These are phyloP conservation scores for Tilletia indica DNA, from an alignment of 1,284 basidiomycete species.

Conservation along the genomic window DNA sequence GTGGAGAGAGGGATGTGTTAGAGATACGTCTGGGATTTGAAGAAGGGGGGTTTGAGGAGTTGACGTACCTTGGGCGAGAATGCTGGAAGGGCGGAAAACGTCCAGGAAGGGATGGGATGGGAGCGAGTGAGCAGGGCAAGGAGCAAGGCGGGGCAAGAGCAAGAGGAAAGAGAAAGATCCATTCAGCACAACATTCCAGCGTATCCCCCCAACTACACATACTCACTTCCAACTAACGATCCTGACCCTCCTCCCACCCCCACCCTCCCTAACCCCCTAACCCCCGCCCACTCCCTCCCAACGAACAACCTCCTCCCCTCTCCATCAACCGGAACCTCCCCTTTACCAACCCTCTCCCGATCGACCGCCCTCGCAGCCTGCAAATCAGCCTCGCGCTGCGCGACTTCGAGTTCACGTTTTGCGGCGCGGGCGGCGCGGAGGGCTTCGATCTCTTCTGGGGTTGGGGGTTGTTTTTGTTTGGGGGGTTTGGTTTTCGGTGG, in stretches of 20 bases:
- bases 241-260: not conserved
- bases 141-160: not conserved
- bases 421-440: not conserved
- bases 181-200: not conserved
- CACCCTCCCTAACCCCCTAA: not conserved
- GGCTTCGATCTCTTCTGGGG: conserved; percentile 15
- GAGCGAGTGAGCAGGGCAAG: not conserved
- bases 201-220: not conserved
- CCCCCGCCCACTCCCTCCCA: not conserved
- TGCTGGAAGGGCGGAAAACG: not conserved
- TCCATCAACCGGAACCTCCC: conserved; percentile 10
- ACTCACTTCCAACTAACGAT: conserved; percentile 22
- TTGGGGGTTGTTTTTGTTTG: not conserved
- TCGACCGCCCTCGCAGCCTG: not conserved
- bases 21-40: not conserved
- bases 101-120: not conserved
- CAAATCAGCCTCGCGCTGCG: not conserved
- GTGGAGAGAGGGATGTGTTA: not conserved
- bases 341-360: not conserved
- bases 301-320: not conserved
- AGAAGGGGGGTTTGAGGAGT: not conserved
- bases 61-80: conserved; percentile 12
- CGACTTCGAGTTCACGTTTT: not conserved
- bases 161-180: not conserved
- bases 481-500: not conserved